phyloP scores from a whole-genome alignment of 306 rosid species.

The Cicer pinnatifidum region DNA sequence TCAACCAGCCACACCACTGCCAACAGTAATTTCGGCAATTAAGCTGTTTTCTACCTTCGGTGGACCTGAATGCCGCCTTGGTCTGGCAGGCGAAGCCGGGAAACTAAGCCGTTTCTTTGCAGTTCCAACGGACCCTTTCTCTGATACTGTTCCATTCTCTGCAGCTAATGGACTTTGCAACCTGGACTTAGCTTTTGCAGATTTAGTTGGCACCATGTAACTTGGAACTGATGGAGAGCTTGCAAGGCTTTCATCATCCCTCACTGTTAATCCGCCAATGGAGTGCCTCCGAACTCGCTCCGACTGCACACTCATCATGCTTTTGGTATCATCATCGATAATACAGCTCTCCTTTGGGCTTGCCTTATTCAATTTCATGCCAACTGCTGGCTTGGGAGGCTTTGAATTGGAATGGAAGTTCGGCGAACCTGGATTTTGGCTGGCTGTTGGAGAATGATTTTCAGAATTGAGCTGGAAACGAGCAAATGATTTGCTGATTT shows the following conservation, averaged over 20 bases:
- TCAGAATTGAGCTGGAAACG: constrained; percentile 84
- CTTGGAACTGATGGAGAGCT: constrained; percentile 77
- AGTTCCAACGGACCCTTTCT: constrained; percentile 58
- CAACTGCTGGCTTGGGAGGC: constrained; percentile 64
- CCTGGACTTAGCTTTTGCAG: constrained; percentile 86
- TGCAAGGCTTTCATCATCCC: constrained; percentile 79
- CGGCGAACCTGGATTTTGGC: constrained; percentile 65
- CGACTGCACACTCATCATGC: constrained; percentile 68
- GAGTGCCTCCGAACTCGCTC: constrained; percentile 79
- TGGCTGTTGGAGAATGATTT: constrained; percentile 75
- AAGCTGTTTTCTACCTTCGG: constrained; percentile 71
- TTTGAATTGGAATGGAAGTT: constrained; percentile 62
- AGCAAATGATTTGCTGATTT: constrained; percentile 91
- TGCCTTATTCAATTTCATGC: constrained; percentile 60
- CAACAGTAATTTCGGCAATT: constrained; percentile 56
- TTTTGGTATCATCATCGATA: constrained; percentile 71
- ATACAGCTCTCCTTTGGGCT: constrained; percentile 64
- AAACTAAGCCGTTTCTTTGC: constrained; percentile 77
- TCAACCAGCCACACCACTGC: constrained; percentile 59
- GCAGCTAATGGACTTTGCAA: constrained; percentile 64
- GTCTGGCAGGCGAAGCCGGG: constrained; percentile 77
- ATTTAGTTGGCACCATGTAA: constrained; percentile 89
- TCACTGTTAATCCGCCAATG: constrained; percentile 63
- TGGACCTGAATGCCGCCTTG: constrained; percentile 79
- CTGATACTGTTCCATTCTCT: constrained; percentile 57